Base-by-base conservation (phyloP, 2,329 filamentous ascomycete genomes). In the Ceratocystis cacaofunesta region DNA sequence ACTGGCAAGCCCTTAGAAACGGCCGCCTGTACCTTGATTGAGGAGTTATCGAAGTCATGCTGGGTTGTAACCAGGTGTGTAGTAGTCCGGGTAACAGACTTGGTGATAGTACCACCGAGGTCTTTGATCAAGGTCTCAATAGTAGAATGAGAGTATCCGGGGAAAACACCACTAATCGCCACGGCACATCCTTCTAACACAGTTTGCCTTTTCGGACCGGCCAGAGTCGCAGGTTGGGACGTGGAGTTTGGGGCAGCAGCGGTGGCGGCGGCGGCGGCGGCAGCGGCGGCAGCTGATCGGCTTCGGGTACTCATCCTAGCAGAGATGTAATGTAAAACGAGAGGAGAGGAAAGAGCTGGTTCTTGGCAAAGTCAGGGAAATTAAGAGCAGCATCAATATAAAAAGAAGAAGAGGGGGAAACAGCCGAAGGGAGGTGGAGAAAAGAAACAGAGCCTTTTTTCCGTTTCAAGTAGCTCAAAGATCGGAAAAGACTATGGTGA, bases 141-240 rank as follows among this genome's bases (percentile, higher is more conserved):
- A 0, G 73, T 72, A 5, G 73, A 72, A 68, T 88, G 84, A 2
- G 78, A 81, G 30, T 77, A 73, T 5, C 77, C 76, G 1, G 79
- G 74, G 69, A 89, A 85, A 4, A 80, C 80, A 67, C 86, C 86
- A 66, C 82, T 85, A 30, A 87, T 72, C 25, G 79, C 81, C 57
- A 89, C 75, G 5, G 75, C 75, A 69, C 74, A 78, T 3, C 78
- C 80, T 1, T 76, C 73, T 5, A 64, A 32, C 10, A 52, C 48
- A 0, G 48, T 25, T 22, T 52, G 19, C 19, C 10, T 22, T 46
- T n/a, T 30, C 10, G 25, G n/a, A 0, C 4, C 44, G 30, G 60
- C 5, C 36, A 41, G 17, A 25, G 60, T 5, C 19, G 19, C n/a
- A 3, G 28, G 36, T 25, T 32, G 32, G 17, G 25, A 6, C 12